phyloP scores from a whole-genome alignment of 176 grass and related monocot genomes.

The Zizania latifolia region DNA sequence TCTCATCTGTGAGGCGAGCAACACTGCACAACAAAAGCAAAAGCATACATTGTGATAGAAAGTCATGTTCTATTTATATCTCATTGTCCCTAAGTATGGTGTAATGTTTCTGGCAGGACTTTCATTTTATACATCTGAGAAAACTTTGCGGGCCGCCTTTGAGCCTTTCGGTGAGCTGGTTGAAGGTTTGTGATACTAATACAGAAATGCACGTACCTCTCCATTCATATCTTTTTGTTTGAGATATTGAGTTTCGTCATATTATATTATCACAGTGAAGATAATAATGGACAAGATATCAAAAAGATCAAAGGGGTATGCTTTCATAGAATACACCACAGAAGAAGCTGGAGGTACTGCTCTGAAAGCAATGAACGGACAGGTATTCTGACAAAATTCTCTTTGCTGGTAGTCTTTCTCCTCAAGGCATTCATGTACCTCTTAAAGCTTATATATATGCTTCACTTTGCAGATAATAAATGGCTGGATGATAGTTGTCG shows the following conservation, averaged over 20 bases:
- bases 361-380: slow-evolving; percentile 94
- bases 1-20: neutral
- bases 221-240: slow-evolving; percentile 18
- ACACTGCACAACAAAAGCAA: neutral
- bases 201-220: neutral
- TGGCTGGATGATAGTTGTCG: slow-evolving; percentile 94
- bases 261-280: slow-evolving; percentile 50
- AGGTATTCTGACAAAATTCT: slow-evolving; percentile 30
- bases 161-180: slow-evolving; percentile 84
- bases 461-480: slow-evolving; percentile 77
- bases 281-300: slow-evolving; percentile 99
- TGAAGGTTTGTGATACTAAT: slow-evolving; percentile 58
- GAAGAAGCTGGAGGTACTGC: slow-evolving; percentile 83
- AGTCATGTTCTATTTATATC: neutral
- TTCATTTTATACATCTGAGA: slow-evolving; percentile 88
- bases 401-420: neutral
- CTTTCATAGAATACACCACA: slow-evolving; percentile 87
- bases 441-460: slow-evolving; percentile 1
- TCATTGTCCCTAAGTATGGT: neutral
- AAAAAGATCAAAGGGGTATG: slow-evolving; percentile 92
- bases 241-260: neutral
- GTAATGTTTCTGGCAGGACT: slow-evolving; percentile 46
- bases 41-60: neutral
- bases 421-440: neutral
- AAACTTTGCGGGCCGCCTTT: slow-evolving; percentile 79